Evolutionary conservation across 257 asterid genomes (phyloP), one percentile per base, ranked within the genome.

Genomic region (Solanum appendiculatum): DNA sequence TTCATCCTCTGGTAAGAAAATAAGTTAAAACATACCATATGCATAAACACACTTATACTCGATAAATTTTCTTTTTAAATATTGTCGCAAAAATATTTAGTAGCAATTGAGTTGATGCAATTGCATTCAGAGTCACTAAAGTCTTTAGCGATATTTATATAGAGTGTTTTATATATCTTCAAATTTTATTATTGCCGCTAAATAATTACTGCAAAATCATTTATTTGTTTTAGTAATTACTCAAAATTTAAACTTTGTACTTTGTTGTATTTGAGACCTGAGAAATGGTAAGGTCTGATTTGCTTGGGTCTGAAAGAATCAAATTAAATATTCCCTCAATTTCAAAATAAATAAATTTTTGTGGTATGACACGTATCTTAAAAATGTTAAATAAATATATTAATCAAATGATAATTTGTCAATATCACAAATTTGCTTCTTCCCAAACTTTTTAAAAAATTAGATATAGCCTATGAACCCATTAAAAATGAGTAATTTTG

Each of bases 41-140:
- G 66, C 5, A 58, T 64, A 11, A 25, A 25, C 18, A 64, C 9
- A 6, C 6, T 6, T 27, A 25, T 12, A 64, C 20, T 64, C 14
- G 6, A 68, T 13, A 31, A 31, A 1, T 0, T 14, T 68, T 6
- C 34, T 29, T 29, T 68, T 68, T 15, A 5, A 48, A 15, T 48
- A 48, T 48, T 0, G 1, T 8, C 58, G 0, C 9, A 16, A 48
- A 48, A 48, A 0, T 48, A 48, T 16, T 15, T 48, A 15, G 58
- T 23, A 0, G 0, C 5, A 48, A 48, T 15, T 16, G 0, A 48
- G 21, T 48, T 48, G 58, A 0, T 48, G 0, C 2, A 48, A 48
- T 48, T 48, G 0, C 58, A 48, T 48, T 0, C 0, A 2, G 1
- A 48, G 0, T 15, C 1, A 8, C 9, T 48, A 15, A 29, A 68